Evolutionary conservation across 495 filamentous ascomycete species (phyloP).

Genomic region (Melanomma pulvis-pyrius): DNA sequence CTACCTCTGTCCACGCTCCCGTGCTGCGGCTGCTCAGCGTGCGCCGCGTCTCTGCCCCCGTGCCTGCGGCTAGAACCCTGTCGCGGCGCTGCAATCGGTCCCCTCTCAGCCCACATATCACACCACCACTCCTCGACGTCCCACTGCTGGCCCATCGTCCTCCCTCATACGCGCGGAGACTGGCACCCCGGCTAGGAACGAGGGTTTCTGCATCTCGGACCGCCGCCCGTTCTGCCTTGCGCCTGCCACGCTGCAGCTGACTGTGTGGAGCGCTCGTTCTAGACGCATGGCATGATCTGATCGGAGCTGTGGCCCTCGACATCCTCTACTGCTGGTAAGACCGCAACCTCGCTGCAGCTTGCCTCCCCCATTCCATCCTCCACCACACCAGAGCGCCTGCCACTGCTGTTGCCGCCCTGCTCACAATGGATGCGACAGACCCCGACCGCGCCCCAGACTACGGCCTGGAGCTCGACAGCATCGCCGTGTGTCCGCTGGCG

Average conservation of each 20-base stretch:
- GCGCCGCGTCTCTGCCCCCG: neutral
- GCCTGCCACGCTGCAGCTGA: neutral
- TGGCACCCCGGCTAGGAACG: neutral
- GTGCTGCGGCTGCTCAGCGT: neutral
- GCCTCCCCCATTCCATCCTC: neutral
- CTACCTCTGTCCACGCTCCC: neutral
- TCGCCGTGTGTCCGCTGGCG: constrained; percentile 35
- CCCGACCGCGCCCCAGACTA: constrained; percentile 32
- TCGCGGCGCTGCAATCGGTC: neutral
- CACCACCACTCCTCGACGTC: constrained; percentile 9
- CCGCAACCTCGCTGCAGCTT: constrained; percentile 4
- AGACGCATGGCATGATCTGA: constrained; percentile 11
- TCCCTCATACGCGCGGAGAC: constrained; percentile 2
- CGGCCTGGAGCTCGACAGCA: constrained; percentile 34
- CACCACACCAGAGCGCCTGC: neutral
- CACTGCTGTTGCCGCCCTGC: constrained; percentile 1
- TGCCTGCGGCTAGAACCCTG: constrained; percentile 3
- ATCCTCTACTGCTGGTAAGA: constrained; percentile 5
- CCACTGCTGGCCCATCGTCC: constrained; percentile 1
- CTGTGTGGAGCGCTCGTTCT: neutral
- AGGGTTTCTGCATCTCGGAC: neutral
- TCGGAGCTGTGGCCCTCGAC: neutral
- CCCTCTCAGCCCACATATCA: constrained; percentile 23
- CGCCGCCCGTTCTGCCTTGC: neutral
- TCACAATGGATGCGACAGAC: constrained; percentile 1